Evolutionary conservation across 2,329 filamentous ascomycete species (phyloP).

Genomic region (Mycosphaerella arachidis): DNA sequence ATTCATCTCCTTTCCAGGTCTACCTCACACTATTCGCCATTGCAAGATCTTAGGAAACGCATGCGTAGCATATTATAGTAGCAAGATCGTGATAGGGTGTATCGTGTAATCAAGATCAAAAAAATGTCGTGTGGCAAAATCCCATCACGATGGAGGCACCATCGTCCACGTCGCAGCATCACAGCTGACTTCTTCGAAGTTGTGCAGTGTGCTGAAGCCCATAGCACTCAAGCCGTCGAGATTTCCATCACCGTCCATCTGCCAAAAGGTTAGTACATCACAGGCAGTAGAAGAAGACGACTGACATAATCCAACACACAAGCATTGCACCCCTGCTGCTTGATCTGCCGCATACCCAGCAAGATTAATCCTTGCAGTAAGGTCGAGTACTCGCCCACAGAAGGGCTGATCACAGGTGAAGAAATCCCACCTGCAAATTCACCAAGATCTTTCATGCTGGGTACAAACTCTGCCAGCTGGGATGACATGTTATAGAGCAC

Average conservation of each 20-base stretch:
- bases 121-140: neutral
- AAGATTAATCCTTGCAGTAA: conserved; percentile 75
- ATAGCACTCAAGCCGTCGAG: conserved; percentile 70
- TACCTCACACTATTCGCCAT: too few species aligned
- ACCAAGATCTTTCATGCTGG: conserved; percentile 58
- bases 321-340: conserved; percentile 67
- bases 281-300: conserved; percentile 17
- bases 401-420: conserved; percentile 69
- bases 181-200: conserved; percentile 75
- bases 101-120: neutral
- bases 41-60: neutral
- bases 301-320: conserved; percentile 77
- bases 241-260: conserved; percentile 68
- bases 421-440: conserved; percentile 70
- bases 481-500: conserved; percentile 72
- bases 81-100: neutral
- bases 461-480: conserved; percentile 64
- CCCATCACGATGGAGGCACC: conserved; percentile 24
- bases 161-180: conserved; percentile 58
- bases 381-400: conserved; percentile 62
- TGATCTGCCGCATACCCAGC: conserved; percentile 77
- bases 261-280: conserved; percentile 25
- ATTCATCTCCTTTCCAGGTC: too few species aligned
- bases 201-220: conserved; percentile 75
- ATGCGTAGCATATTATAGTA: neutral